Evolutionary conservation across 2,329 filamentous ascomycete genomes (phyloP).

Genomic region (Aspergillus sergii): DNA sequence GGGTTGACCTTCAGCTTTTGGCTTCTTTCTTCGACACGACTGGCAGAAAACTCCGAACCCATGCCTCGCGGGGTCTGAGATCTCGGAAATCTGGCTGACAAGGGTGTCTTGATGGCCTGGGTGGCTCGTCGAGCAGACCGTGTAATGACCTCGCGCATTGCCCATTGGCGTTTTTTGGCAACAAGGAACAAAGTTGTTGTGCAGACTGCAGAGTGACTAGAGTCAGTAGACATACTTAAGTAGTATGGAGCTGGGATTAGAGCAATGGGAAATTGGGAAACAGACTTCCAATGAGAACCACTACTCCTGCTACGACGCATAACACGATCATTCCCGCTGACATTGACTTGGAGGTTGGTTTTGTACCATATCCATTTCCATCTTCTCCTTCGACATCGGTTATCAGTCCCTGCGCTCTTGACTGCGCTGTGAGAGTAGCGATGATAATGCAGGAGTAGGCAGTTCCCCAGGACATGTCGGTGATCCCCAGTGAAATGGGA

Average conservation of each 20-base stretch:
- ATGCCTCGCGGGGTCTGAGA: constrained; percentile 2
- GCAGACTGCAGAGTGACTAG: constrained; percentile 10
- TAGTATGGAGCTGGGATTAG: too few relatives aligned
- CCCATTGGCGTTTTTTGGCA: constrained; percentile 23
- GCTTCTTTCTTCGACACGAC: not conserved
- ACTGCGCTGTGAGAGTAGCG: constrained; percentile 10
- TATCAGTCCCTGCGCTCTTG: constrained; percentile 16
- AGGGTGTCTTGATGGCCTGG: constrained; percentile 19
- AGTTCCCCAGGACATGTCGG: constrained; percentile 7
- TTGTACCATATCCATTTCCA: constrained; percentile 13
- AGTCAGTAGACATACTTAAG: not conserved
- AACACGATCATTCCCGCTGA: constrained; percentile 23
- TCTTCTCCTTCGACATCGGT: constrained; percentile 18
- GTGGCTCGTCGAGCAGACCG: constrained; percentile 19
- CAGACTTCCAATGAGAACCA: constrained; percentile 24
- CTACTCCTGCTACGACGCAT: constrained; percentile 22
- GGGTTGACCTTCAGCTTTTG: not conserved
- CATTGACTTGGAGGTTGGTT: constrained; percentile 9
- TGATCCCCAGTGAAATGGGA: not conserved
- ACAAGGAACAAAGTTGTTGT: constrained; percentile 23
- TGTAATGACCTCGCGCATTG: constrained; percentile 20
- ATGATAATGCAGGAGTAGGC: constrained; percentile 5
- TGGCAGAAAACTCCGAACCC: not conserved
- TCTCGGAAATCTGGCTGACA: constrained; percentile 19
- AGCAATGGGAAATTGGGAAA: not conserved